Evolutionary conservation across 2,329 filamentous ascomycete genomes (phyloP), one percentile per base, ranked within the genome.

Genomic region (Verticillium longisporum): DNA sequence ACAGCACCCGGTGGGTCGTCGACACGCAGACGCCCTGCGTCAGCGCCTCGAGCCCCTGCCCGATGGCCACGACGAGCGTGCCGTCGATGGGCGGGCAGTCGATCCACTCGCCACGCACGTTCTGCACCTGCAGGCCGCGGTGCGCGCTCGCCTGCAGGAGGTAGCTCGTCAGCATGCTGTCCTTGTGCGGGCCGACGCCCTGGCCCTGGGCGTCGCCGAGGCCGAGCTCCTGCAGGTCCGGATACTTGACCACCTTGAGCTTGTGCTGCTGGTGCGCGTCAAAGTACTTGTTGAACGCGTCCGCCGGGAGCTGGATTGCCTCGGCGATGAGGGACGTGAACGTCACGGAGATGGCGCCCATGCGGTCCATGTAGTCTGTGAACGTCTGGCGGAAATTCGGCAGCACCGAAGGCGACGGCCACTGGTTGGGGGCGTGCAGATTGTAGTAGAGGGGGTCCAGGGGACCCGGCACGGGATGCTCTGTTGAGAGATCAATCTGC

Each of bases 171-270:
- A 95, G 80, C 90, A 95, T 94, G 67, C 85, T 89, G 73, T 94
- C 91, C 74, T 94, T 94, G 77, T 94, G 90, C 37, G 91, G 90
- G 0, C 90, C 91, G 0, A 93, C 88, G 67, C 78, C 85, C 67
- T 88, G 85, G 37, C 80, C 80, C 65, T 81, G 72, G 26, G 68
- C 70, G 2, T 70, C 72, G 21, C 66, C 72, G 2, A 80, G 72
- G 0, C 81, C 83, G 1, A 90, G 75, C 71, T 86, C 81, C n/a
- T 77, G 74, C 13, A 84, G 73, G 71, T 95, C 91, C 0, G 92
- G 92, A 70, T 95, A 96, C 77, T 90, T 91, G 63, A 96, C 88
- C 62, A 96, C 88, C 78, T 96, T 96, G 68, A 96, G 82, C 78
- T 96, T 96, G 78, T 96, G 91, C 76, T 95, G 91, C 77, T 84